These are phyloP conservation scores for Hippophae tibetana DNA, from an alignment of 306 rosid species.

Conservation along the genomic window DNA sequence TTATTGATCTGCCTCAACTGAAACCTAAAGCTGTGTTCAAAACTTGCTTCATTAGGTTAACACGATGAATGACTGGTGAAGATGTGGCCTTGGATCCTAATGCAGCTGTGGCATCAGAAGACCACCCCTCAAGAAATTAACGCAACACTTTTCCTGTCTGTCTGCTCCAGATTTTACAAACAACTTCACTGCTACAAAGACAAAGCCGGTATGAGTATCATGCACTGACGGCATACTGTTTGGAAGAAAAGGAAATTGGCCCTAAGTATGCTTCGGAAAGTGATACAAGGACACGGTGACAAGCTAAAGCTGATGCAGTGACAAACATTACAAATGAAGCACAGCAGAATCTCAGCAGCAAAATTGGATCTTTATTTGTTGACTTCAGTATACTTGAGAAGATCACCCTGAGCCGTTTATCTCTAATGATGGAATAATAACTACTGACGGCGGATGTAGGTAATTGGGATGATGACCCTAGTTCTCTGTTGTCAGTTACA, in stretches of 20 bases:
- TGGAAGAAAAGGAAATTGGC: constrained; percentile 37
- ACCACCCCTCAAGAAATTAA: no score
- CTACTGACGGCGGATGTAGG: constrained; percentile 30
- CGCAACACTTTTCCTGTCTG: no score
- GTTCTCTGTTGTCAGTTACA: constrained; percentile 34
- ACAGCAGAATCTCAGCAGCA: constrained; percentile 65
- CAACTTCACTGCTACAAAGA: no score
- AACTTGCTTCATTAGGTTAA: no score
- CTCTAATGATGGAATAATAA: constrained; percentile 46
- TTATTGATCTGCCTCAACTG: no score
- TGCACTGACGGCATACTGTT: constrained; percentile 53
- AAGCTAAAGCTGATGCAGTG: constrained; percentile 64
- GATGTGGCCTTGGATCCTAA: no score
- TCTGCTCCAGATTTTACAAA: no score
- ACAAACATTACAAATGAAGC: constrained; percentile 41
- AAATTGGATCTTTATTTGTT: constrained; percentile 39
- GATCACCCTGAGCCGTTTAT: constrained; percentile 66
- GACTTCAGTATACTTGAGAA: constrained; percentile 51
- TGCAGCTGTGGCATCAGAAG: no score
- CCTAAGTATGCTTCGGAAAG: constrained; percentile 60
- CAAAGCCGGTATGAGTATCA: constrained; percentile 21
- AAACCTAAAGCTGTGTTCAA: no score
- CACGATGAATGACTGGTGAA: no score
- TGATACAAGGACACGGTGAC: constrained; percentile 43
- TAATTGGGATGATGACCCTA: constrained; percentile 37